Evolutionary conservation across 139 green algal genomes (phyloP).

Genomic region (Monoraphidium neglectum): DNA sequence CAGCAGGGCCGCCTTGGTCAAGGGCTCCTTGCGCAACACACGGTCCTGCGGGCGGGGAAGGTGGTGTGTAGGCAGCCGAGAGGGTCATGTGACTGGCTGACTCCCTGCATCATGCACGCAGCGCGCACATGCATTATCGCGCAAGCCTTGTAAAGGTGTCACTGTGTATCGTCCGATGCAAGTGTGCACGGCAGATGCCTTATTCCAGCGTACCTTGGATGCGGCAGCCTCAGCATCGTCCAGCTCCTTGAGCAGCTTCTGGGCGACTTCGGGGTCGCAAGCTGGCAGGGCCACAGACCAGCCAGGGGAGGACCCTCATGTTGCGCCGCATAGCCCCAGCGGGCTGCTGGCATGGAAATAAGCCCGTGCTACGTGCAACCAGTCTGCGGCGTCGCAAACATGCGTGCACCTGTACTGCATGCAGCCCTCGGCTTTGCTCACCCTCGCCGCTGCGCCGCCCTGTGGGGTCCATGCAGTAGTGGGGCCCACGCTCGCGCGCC

Average conservation of each 20-base stretch:
- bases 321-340: too few relatives aligned
- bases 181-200: too few relatives aligned
- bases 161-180: too few relatives aligned
- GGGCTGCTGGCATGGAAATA: too few relatives aligned
- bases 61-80: neutral
- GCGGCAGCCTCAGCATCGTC: slow-evolving; percentile 52
- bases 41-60: slow-evolving; percentile 36
- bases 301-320: too few relatives aligned
- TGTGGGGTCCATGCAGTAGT: slow-evolving; percentile 79
- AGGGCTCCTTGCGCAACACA: slow-evolving; percentile 48
- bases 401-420: neutral
- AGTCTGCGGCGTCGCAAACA: neutral
- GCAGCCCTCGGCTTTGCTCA: slow-evolving; percentile 15
- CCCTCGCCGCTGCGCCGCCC: slow-evolving; percentile 74
- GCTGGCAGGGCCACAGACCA: slow-evolving; percentile 32
- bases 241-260: slow-evolving; percentile 64
- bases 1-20: slow-evolving; percentile 58
- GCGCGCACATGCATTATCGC: too few relatives aligned
- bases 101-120: too few relatives aligned
- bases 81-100: too few relatives aligned
- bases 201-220: slow-evolving; percentile 56
- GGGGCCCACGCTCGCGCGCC: slow-evolving; percentile 41
- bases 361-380: neutral
- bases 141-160: too few relatives aligned
- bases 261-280: slow-evolving; percentile 53